Evolutionary conservation across 1,284 basidiomycete species (phyloP), one percentile per base, ranked within the genome.

Genomic region (Ceratorhiza oryzae-sativae): DNA sequence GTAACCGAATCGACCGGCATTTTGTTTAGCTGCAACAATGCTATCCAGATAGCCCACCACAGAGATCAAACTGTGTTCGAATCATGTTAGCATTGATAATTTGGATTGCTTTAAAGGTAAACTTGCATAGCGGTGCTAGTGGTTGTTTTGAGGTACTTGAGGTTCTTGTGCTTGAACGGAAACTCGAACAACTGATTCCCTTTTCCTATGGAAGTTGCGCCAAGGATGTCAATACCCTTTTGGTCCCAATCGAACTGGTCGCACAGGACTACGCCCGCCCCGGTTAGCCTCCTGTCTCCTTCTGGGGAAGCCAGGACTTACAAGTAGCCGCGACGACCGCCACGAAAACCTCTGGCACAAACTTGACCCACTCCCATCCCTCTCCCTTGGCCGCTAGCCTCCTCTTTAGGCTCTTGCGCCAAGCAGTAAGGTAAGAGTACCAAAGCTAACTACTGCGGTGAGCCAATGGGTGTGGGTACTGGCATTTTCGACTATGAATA

Each of bases 11-110:
- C 89, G 87, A 2, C 88, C 86, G 0, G 89, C 88, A 75, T 92
- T 95, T 79, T 96, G 94, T 77, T 97, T 95, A 1, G 92, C 93
- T 0, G 92, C 89, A 1, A 93, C 91, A 72, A 94, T 93, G 75
- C 88, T 90, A 77, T 95, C 93, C 65, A 94, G 80, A 79, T 90
- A 92, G 0, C 92, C 93, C 18, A 91, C 84, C 34, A 94, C 85
- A 1, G 90, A 86, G 59, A 91, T 89, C 58, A 93, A 78, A n/a
- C 90, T 91, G 74, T 59, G 59, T 2, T 39, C 15, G 53, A 46
- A 13, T 56, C 68, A 75, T 12, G 39, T 56, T 41, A 41, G 56
- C 51, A 74, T 4, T 13, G 18, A n/a, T n/a, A n/a, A n/a, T n/a
- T n/a, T n/a, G n/a, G 23, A 20, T 45, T n/a, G 58, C 58, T 41